Conservation (phyloP, 441 rosid species). For the Macaranga tanarius region DNA sequence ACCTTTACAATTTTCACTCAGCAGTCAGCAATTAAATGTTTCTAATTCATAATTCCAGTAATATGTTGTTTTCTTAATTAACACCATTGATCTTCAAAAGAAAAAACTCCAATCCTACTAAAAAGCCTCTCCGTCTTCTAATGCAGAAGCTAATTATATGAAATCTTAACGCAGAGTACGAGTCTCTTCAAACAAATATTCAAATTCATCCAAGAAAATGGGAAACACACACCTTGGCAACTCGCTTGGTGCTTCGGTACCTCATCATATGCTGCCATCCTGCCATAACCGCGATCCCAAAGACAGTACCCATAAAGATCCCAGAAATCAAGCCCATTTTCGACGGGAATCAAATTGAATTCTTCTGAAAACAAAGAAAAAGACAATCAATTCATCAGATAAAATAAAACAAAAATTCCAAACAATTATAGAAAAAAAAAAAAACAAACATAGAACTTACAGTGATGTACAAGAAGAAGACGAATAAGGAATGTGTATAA, state of each 20-base stretch:
- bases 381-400: neutral
- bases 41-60: neutral
- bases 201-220: constrained; percentile 1
- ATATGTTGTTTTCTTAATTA: neutral
- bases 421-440: neutral
- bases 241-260: constrained; percentile 73
- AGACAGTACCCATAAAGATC: constrained; percentile 63
- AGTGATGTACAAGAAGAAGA: neutral
- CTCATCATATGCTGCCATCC: constrained; percentile 94
- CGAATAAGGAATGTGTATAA: neutral
- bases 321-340: constrained; percentile 92
- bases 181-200: neutral
- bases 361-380: constrained; percentile 1
- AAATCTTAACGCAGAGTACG: too few relatives aligned
- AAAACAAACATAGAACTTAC: neutral
- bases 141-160: neutral
- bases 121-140: neutral
- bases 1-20: neutral
- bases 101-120: neutral
- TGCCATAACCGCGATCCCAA: constrained; percentile 89
- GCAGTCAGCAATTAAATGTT: too few relatives aligned
- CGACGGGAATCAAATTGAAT: constrained; percentile 23
- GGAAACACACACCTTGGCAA: constrained; percentile 58
- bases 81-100: too few relatives aligned
- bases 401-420: neutral